These are phyloP conservation scores for Musa itinerans DNA, from an alignment of 176 grass and related monocot genomes.

Conservation along the genomic window DNA sequence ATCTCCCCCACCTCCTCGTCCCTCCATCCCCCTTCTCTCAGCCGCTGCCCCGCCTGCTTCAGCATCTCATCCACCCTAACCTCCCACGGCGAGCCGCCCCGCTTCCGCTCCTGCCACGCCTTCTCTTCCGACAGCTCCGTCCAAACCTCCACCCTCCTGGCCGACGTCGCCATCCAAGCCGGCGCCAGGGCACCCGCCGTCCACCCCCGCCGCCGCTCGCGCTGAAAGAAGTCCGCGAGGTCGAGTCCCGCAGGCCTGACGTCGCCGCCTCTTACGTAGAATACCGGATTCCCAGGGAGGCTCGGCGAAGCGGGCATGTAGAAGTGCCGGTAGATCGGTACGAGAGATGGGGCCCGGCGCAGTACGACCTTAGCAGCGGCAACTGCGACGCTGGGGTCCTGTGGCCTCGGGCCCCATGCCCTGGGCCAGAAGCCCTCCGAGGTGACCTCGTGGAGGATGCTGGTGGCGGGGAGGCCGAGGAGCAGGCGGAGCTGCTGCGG, in stretches of 20 bases:
- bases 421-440: neutral
- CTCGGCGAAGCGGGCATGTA: constrained; percentile 1
- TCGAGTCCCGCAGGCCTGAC: constrained; percentile 7
- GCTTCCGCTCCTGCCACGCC: neutral
- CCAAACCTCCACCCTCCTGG: constrained; percentile 20
- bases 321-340: constrained; percentile 16
- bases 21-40: constrained; percentile 12
- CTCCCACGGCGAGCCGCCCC: neutral
- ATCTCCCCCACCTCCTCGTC: constrained; percentile 15
- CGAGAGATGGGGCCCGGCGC: constrained; percentile 2
- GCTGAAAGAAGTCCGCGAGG: constrained; percentile 8
- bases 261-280: neutral
- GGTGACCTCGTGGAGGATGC: neutral
- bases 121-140: neutral
- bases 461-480: constrained; percentile 1
- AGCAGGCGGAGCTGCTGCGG: neutral
- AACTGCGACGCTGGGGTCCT: neutral
- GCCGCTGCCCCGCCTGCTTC: neutral
- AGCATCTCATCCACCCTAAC: neutral
- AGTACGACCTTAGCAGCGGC: neutral
- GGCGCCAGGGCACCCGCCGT: neutral
- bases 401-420: neutral
- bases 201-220: neutral
- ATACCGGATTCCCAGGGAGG: constrained; percentile 15
- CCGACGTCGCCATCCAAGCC: constrained; percentile 4